phyloP scores from a whole-genome alignment of 202 grass and related monocot species.

The Bolboschoenoplectus hybrid region DNA sequence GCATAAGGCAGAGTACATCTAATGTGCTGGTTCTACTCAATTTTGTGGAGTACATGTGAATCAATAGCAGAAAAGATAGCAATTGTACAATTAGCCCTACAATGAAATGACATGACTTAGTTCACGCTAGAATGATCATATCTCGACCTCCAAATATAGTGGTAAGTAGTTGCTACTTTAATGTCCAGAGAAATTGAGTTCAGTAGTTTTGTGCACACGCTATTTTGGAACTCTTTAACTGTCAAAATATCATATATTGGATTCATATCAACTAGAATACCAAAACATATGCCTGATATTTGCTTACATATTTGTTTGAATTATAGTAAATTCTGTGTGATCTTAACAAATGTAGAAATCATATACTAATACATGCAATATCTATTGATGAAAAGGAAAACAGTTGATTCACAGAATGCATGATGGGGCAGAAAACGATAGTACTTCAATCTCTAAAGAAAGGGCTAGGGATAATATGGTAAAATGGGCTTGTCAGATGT shows the following conservation, averaged over 20 bases:
- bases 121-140: background rate
- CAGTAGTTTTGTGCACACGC: background rate
- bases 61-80: background rate
- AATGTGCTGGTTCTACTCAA: background rate
- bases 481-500: background rate
- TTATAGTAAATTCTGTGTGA: too few relatives aligned
- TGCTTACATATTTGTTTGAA: too few relatives aligned
- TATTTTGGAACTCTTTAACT: background rate
- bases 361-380: too few relatives aligned
- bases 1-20: background rate
- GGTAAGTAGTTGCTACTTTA: background rate
- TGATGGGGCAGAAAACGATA: background rate
- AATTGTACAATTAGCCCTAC: background rate
- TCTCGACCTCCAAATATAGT: background rate
- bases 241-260: conserved; percentile 15
- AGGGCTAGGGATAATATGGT: background rate
- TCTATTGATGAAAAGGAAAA: background rate
- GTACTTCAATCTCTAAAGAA: background rate
- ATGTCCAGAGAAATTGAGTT: background rate
- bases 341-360: too few relatives aligned
- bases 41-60: background rate
- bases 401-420: background rate
- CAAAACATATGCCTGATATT: background rate
- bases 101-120: background rate
- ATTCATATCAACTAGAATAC: background rate